These are phyloP conservation scores for Lodderomyces oxycetoniae DNA, from an alignment of 1,139 yeast species.

Conservation along the genomic window DNA sequence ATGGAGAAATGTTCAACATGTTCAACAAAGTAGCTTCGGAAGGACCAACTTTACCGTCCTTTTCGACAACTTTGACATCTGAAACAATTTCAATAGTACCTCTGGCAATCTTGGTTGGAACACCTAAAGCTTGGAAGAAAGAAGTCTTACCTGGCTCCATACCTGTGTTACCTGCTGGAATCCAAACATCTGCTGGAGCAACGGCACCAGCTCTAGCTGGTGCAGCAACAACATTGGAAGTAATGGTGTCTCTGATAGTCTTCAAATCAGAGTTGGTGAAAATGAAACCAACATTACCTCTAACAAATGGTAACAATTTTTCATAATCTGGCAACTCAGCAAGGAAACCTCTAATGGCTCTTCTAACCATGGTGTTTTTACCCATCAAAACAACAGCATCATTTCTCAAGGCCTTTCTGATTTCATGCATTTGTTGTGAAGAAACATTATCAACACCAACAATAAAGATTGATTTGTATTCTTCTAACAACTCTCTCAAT, in stretches of 20 bases:
- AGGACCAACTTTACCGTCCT: conserved; percentile 91
- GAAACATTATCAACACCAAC: conserved; percentile 99
- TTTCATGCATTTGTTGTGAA: conserved; percentile 99
- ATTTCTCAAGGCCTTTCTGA: conserved; percentile 95
- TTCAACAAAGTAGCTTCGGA: conserved; percentile 98
- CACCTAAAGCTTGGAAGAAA: conserved; percentile 99
- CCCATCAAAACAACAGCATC: conserved; percentile 97
- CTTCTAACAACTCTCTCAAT: conserved; percentile 92
- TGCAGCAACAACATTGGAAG: conserved; percentile 96
- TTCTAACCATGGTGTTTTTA: conserved; percentile 99
- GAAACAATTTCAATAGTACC: conserved; percentile 99
- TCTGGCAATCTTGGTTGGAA: conserved; percentile 99
- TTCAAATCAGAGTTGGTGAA: conserved; percentile 97
- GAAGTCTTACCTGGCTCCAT: conserved; percentile 99
- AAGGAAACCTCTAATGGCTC: conserved; percentile 97
- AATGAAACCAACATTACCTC: conserved; percentile 98
- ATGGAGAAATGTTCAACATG: conserved; percentile 99
- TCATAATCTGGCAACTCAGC: conserved; percentile 93
- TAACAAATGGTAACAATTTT: conserved; percentile 89
- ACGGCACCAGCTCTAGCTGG: conserved; percentile 99
- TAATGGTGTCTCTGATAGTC: conserved; percentile 80
- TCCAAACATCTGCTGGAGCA: conserved; percentile 96
- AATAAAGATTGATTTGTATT: conserved; percentile 95
- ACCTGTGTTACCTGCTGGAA: conserved; percentile 99
- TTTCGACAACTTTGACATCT: conserved; percentile 92